Evolutionary conservation across 1,139 yeast species (phyloP).

Genomic region (Kodamaea ohmeri): DNA sequence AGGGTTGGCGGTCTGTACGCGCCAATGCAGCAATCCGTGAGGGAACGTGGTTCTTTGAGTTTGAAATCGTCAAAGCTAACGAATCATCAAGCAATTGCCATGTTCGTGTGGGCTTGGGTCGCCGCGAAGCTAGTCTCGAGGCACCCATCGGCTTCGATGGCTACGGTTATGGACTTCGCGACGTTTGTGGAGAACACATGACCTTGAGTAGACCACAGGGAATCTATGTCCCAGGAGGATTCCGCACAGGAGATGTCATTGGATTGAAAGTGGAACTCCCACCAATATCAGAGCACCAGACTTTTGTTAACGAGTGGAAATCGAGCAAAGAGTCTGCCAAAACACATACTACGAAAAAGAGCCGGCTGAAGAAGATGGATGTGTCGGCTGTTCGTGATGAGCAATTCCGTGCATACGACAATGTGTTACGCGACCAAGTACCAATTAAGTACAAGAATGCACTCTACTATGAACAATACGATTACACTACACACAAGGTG

Average conservation of each 20-base stretch:
- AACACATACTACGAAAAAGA: slow-evolving; percentile 11
- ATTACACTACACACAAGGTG: slow-evolving; percentile 71
- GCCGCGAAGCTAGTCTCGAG: slow-evolving; percentile 86
- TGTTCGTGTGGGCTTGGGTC: slow-evolving; percentile 76
- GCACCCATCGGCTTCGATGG: slow-evolving; percentile 97
- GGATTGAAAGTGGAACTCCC: slow-evolving; percentile 83
- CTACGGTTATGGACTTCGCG: slow-evolving; percentile 89
- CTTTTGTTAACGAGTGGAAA: slow-evolving; percentile 24
- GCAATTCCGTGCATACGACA: slow-evolving; percentile 24
- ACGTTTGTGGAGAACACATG: slow-evolving; percentile 72
- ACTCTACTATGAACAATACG: slow-evolving; percentile 81
- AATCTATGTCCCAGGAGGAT: slow-evolving; percentile 43
- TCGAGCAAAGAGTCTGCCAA: slow-evolving; percentile 3
- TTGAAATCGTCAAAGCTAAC: slow-evolving; percentile 49
- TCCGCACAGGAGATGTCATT: slow-evolving; percentile 74
- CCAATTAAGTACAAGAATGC: slow-evolving; percentile 82
- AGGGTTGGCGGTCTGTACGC: slow-evolving; percentile 82
- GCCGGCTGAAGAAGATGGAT: slow-evolving; percentile 11
- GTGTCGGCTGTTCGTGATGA: slow-evolving; percentile 3
- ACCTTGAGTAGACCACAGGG: slow-evolving; percentile 69
- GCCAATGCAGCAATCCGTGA: slow-evolving; percentile 74
- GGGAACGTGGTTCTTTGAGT: slow-evolving; percentile 82
- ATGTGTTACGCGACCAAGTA: slow-evolving; percentile 73
- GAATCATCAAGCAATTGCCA: slow-evolving; percentile 44
- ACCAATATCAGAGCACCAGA: slow-evolving; percentile 38